A percentile compares a stretch with the other conserved stretches of the same genome.
These are phyloP conservation scores for Mucuna pruriens DNA, from an alignment of 306 rosid genomes.

Conservation along the genomic window DNA sequence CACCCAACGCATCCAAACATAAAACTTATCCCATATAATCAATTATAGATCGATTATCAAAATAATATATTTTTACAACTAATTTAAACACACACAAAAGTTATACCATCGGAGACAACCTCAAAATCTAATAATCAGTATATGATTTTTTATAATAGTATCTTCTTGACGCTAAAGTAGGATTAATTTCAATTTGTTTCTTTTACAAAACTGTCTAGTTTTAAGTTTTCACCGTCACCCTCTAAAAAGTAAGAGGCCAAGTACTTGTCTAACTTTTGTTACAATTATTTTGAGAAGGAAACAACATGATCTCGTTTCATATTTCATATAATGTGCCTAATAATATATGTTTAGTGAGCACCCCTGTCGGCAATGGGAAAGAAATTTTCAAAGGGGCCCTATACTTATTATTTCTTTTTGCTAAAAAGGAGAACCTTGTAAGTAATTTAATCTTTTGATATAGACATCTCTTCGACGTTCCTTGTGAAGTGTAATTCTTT, in stretches of 20 bases:
- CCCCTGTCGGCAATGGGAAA: slow-evolving; percentile 4
- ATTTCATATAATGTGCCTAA: neutral
- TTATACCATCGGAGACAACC: neutral
- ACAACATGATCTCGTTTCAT: slow-evolving; percentile 33
- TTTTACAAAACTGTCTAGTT: neutral
- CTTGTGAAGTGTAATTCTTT: slow-evolving; percentile 37
- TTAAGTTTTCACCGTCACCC: slow-evolving; percentile 10
- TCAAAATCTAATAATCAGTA: neutral
- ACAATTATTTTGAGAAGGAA: slow-evolving; percentile 32
- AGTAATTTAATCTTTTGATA: slow-evolving; percentile 7
- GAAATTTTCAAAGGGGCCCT: neutral
- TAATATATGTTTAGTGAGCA: slow-evolving; percentile 7
- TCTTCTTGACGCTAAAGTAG: neutral
- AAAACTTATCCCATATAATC: neutral
- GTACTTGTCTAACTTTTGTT: neutral
- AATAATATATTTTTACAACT: neutral
- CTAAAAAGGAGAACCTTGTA: neutral
- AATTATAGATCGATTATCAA: neutral
- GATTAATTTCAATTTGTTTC: neutral
- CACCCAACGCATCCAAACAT: neutral
- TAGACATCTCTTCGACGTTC: neutral
- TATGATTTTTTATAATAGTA: neutral
- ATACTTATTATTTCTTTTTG: neutral
- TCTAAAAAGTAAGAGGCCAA: neutral
- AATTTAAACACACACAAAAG: neutral